phyloP scores from a whole-genome alignment of 345 rosid species.

The Ceriops decandra region DNA sequence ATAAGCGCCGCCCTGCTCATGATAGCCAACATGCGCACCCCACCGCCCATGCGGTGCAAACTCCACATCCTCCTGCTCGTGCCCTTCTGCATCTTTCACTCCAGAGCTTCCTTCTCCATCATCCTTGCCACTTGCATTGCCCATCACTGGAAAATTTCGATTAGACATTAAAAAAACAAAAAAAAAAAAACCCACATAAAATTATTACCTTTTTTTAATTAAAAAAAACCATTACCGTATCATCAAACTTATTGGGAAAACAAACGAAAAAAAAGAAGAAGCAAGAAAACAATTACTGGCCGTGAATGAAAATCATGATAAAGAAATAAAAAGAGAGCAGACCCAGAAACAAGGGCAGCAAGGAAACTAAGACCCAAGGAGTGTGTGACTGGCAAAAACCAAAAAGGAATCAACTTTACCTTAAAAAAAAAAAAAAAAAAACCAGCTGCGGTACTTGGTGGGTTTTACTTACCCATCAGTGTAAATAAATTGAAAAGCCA shows the following conservation, averaged over 20 bases:
- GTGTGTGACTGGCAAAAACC: background rate
- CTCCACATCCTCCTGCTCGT: constrained; percentile 24
- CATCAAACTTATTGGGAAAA: background rate
- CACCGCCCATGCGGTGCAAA: constrained; percentile 9
- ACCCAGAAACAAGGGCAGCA: constrained; percentile 14
- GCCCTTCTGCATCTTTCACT: constrained; percentile 23
- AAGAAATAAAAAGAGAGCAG: constrained; percentile 4
- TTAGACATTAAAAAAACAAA: constrained; percentile 2
- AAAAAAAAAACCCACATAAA: constrained; percentile 22
- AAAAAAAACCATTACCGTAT: background rate
- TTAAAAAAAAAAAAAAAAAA: background rate
- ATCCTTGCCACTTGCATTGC: constrained; percentile 54
- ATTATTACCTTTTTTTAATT: constrained; percentile 6
- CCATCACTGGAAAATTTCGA: constrained; percentile 44
- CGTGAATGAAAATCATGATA: background rate
- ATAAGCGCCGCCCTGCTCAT: constrained; percentile 18
- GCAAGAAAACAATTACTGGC: background rate
- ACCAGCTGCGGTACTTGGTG: constrained; percentile 13
- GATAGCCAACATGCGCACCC: constrained; percentile 9
- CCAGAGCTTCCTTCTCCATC: constrained; percentile 45
- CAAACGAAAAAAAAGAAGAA: background rate
- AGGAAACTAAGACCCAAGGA: constrained; percentile 5
- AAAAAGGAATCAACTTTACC: background rate
- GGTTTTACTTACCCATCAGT: constrained; percentile 37
- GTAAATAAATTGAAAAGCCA: constrained; percentile 29